Percentiles rank a stretch among this genome's conserved stretches.
phyloP scores from a whole-genome alignment of 2,329 filamentous ascomycete species.

The Colletotrichum karsti region DNA sequence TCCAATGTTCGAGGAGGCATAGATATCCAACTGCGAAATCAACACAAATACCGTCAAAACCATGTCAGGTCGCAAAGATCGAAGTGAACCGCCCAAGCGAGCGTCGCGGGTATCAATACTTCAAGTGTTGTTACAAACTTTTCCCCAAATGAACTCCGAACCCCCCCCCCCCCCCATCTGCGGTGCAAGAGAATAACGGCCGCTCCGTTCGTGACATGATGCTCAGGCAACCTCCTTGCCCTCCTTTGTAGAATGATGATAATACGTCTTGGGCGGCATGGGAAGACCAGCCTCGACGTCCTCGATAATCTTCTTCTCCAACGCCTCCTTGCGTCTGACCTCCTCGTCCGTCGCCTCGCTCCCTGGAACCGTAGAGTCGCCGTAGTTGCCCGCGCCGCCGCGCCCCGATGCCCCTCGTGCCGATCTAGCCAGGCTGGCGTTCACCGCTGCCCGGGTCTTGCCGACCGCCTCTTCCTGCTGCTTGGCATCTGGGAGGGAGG shows the following conservation, averaged over 20 bases:
- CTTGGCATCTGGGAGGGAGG: constrained; percentile 40
- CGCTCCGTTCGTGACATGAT: not conserved
- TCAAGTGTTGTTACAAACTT: not conserved
- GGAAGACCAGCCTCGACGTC: constrained; percentile 58
- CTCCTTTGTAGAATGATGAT: constrained; percentile 34
- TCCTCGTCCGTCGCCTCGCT: constrained; percentile 35
- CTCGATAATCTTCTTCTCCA: constrained; percentile 52
- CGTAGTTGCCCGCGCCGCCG: constrained; percentile 68
- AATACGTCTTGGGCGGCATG: constrained; percentile 55
- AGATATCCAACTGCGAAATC: constrained; percentile 6
- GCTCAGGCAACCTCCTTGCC: constrained; percentile 29
- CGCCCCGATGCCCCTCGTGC: constrained; percentile 49
- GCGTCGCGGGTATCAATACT: constrained; percentile 29
- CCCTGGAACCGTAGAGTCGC: constrained; percentile 33
- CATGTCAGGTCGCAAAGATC: not conserved
- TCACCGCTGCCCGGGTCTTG: constrained; percentile 43
- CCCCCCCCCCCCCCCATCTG: not conserved
- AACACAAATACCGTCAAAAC: not conserved
- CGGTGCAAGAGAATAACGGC: too few relatives aligned
- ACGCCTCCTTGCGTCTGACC: constrained; percentile 43
- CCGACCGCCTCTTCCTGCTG: constrained; percentile 44
- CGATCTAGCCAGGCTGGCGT: constrained; percentile 36
- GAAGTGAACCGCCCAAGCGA: constrained; percentile 13
- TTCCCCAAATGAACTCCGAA: not conserved
- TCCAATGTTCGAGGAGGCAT: not conserved